These are phyloP conservation scores for Kockovaella imperatae DNA, from an alignment of 768 basidiomycete genomes.

Conservation along the genomic window DNA sequence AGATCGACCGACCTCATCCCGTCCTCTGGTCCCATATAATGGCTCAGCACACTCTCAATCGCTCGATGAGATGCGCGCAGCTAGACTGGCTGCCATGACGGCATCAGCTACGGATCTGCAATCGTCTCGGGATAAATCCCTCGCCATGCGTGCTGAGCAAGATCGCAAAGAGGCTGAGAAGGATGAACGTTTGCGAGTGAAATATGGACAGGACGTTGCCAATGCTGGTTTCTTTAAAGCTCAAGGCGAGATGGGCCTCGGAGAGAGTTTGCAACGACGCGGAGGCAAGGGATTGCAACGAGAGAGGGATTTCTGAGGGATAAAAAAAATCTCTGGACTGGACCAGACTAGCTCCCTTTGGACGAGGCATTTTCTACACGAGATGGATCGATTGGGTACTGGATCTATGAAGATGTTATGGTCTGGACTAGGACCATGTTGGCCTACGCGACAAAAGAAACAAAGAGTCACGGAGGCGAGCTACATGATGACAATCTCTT, in stretches of 20 bases:
- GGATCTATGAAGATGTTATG: too few species aligned
- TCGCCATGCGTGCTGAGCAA: slow-evolving; percentile 61
- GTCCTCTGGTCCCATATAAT: too few species aligned
- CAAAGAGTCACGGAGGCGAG: too few species aligned
- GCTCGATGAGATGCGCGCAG: slow-evolving; percentile 52
- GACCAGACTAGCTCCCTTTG: too few species aligned
- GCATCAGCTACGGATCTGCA: slow-evolving; percentile 62
- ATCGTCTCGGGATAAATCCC: slow-evolving; percentile 61
- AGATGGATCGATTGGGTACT: too few species aligned
- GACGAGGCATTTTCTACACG: too few species aligned
- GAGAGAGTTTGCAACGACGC: slow-evolving; percentile 38
- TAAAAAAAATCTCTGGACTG: too few species aligned
- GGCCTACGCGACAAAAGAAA: too few species aligned
- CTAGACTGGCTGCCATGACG: slow-evolving; percentile 85
- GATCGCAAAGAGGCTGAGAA: slow-evolving; percentile 71
- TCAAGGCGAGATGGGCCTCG: slow-evolving; percentile 51
- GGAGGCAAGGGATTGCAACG: slow-evolving; percentile 43
- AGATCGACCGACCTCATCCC: slow-evolving; percentile 22
- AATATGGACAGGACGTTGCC: slow-evolving; percentile 57
- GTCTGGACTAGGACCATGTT: too few species aligned
- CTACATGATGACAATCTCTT: too few species aligned
- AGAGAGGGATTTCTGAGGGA: too few species aligned
- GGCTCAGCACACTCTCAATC: slow-evolving; percentile 42
- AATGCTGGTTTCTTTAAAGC: slow-evolving; percentile 72
- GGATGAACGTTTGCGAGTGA: slow-evolving; percentile 58